Base-by-base conservation (phyloP, 2,329 filamentous ascomycete species). In the Bipolaris cookei region DNA sequence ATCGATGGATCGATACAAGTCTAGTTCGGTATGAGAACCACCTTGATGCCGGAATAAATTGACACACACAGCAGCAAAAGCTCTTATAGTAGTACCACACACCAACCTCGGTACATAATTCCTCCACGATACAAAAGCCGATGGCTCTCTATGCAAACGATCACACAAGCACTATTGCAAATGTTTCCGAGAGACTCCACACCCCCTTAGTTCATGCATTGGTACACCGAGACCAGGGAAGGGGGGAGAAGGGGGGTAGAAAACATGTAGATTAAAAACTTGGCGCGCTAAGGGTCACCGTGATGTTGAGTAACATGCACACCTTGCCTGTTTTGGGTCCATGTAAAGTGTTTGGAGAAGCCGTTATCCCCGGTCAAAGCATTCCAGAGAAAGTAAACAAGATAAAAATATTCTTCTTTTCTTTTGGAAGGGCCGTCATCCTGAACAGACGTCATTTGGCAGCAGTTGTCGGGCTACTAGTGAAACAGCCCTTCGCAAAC, bases 201-300 rank as follows among this genome's bases (percentile, higher is more conserved):
- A 30, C 28, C 28, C 28, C 28, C 28, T 30, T 10, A 10, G 10
- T 30, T 30, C 28, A 30, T 30, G 10, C 28, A 28, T 28, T 10
- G 25, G 25, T 28, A 8, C 25, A 30, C 13, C 28, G 28, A 11
- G 28, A 30, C 28, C 28, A 30, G 13, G 28, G 28, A 10, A 25
- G 23, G 23, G 23, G 23, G 23, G 23, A 7, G 6, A 4, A 6
- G 28, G 28, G 28, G 28, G 1, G 1, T 3, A 30, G 28, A 30
- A 30, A 30, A 30, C 28, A 58, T 46, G 61, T 72, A 67, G 59
- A 75, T 74, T 74, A 71, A 63, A 71, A 63, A 61, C 59, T 61
- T 69, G 69, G 67, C 61, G 41, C 69, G 65, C 68, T 70, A 73
- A 30, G 53, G 48, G 54, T 50, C 34, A 52, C 18, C 28, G 54